Evolutionary conservation across 257 asterid genomes (phyloP).

Genomic region (Buddleja alternifolia): DNA sequence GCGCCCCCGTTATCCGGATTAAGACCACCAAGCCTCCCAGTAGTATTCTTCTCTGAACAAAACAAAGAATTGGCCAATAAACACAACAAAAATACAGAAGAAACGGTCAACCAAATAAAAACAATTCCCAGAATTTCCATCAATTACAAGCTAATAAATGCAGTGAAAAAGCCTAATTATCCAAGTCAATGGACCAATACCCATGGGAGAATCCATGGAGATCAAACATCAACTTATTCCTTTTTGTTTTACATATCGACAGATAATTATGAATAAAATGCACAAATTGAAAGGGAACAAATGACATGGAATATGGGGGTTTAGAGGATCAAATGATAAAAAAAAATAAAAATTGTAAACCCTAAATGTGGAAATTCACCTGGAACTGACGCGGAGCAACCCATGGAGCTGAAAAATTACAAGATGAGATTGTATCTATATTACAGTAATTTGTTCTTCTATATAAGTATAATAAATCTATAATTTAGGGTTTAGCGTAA

Average conservation of each 20-base stretch:
- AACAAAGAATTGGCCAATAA: background rate
- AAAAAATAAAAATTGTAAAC: constrained; percentile 23
- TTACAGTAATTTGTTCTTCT: background rate
- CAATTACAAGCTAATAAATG: background rate
- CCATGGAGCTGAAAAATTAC: constrained; percentile 53
- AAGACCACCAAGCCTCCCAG: constrained; percentile 37
- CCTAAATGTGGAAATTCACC: constrained; percentile 52
- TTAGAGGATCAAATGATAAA: background rate
- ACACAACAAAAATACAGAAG: background rate
- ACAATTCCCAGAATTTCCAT: background rate
- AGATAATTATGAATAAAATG: constrained; percentile 1
- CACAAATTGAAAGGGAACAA: background rate
- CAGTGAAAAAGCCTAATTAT: constrained; percentile 11
- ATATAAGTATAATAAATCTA: background rate
- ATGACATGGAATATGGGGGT: background rate
- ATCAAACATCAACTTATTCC: constrained; percentile 15
- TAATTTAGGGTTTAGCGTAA: background rate
- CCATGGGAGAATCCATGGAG: background rate
- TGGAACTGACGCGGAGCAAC: constrained; percentile 79
- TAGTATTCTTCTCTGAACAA: constrained; percentile 39
- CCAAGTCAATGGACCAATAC: constrained; percentile 13
- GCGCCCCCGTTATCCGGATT: constrained; percentile 45
- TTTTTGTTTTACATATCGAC: background rate
- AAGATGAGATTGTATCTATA: constrained; percentile 16
- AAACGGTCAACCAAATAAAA: background rate